Evolutionary conservation across 192 early-diverging fungal species (phyloP), one percentile per base, ranked within the genome.

Genomic region (Podila minutissima): DNA sequence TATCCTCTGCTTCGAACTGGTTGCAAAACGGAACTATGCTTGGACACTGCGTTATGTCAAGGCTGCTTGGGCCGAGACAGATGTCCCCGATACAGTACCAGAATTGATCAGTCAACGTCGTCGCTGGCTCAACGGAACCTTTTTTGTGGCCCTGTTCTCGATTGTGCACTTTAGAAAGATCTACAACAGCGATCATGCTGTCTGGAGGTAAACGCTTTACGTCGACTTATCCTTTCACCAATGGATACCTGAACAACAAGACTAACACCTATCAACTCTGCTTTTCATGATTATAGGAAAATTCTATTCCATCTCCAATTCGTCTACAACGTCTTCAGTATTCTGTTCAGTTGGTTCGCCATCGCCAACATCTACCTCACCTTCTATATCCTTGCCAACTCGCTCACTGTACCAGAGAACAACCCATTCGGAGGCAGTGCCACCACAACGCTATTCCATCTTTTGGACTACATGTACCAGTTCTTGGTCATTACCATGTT

Each of bases 1-100:
- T 66, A 95, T 95, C 61, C 84, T 95, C 22, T 95, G 94, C 76
- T 95, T 94, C 83, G 94, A 95, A 85, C 83, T 95, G 55, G 91
- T 95, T 0, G 88, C 93, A 61, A 95, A 93, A 65, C 66, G 64
- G 15, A 71, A 83, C 33, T 83, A 84, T 46, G 72, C 79, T 8
- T 93, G 92, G 89, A 62, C 93, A 3, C 83, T 95, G 15, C 88
- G 89, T 63, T 95, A 94, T 75, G 89, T 88, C 53, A 90, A 89
- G 17, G 55, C 75, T 5, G 91, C 92, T 0, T 82, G 82, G 64
- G 94, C 90, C 31, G 91, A 91, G 58, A 95, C 94, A 7, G 94
- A 95, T 72, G 94, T 94, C 0, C 94, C 94, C 3, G 88, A 86
- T 67, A 83, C 84, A 57, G 82, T 95, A 10, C 78, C 90, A 0